A percentile compares a stretch with the other conserved stretches of the same genome.
These are phyloP conservation scores for Cryptococcus amylolentus DNA, from an alignment of 1,284 basidiomycete species.

Conservation along the genomic window DNA sequence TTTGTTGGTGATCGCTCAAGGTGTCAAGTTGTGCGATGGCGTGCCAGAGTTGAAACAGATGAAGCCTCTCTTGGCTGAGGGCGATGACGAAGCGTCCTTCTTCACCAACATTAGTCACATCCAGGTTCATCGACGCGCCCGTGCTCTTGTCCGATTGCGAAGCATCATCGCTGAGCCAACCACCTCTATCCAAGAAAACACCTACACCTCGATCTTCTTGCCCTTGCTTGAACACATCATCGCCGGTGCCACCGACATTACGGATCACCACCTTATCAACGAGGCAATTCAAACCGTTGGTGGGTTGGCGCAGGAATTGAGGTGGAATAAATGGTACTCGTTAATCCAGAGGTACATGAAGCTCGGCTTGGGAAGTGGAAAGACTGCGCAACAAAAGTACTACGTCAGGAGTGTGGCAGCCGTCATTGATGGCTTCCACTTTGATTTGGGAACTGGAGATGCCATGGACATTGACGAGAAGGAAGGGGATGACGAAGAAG, in stretches of 20 bases:
- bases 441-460: slow-evolving; percentile 58
- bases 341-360: slow-evolving; percentile 80
- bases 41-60: slow-evolving; percentile 70
- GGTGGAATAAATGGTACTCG: slow-evolving; percentile 82
- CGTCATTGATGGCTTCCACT: slow-evolving; percentile 89
- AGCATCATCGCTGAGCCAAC: slow-evolving; percentile 71
- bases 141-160: slow-evolving; percentile 80
- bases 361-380: slow-evolving; percentile 66
- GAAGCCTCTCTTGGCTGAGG: slow-evolving; percentile 74
- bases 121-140: slow-evolving; percentile 83
- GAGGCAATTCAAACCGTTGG: slow-evolving; percentile 81
- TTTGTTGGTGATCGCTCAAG: slow-evolving; percentile 73
- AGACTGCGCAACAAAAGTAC: slow-evolving; percentile 71
- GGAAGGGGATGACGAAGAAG: slow-evolving; percentile 24
- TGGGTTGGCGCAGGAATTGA: slow-evolving; percentile 65
- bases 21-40: slow-evolving; percentile 64
- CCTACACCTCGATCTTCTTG: slow-evolving; percentile 77
- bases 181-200: slow-evolving; percentile 61
- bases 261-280: slow-evolving; percentile 87
- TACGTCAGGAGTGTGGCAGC: slow-evolving; percentile 83
- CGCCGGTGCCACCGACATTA: slow-evolving; percentile 59
- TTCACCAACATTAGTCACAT: slow-evolving; percentile 96
- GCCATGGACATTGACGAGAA: slow-evolving; percentile 37
- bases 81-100: slow-evolving; percentile 93
- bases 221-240: slow-evolving; percentile 85